These are phyloP conservation scores for Stylosanthes scabra DNA, from an alignment of 331 rosid genomes.

Conservation along the genomic window DNA sequence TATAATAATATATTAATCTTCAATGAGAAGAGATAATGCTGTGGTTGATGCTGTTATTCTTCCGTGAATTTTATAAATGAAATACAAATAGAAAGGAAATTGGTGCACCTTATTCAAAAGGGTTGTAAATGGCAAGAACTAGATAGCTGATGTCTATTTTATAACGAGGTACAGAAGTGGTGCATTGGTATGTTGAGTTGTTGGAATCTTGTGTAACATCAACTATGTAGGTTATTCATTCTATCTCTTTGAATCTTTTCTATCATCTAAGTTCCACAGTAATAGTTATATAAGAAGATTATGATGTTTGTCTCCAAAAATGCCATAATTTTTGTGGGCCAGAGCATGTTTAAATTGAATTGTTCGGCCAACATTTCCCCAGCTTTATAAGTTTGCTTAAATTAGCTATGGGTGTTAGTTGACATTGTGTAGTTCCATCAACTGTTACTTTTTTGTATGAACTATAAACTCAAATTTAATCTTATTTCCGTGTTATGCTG, in stretches of 20 bases:
- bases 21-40: background rate
- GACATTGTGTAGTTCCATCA: background rate
- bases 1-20: background rate
- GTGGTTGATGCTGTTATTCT: background rate
- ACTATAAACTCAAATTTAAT: background rate
- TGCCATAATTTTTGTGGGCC: conserved; percentile 1
- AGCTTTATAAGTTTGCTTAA: background rate
- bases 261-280: background rate
- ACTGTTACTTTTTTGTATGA: background rate
- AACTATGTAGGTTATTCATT: background rate
- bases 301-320: background rate
- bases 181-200: background rate
- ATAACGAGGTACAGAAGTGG: background rate
- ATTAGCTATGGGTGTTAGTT: background rate
- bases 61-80: background rate
- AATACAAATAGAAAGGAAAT: background rate
- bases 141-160: background rate
- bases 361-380: background rate
- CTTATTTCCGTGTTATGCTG: background rate
- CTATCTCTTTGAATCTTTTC: background rate
- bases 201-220: conserved; percentile 8
- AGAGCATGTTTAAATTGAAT: background rate
- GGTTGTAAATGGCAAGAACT: background rate
- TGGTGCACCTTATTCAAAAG: background rate
- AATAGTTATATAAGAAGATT: background rate